A percentile compares a stretch with the other conserved stretches of the same genome.
These are phyloP conservation scores for Acarospora socialis DNA, from an alignment of 2,329 filamentous ascomycete genomes.

Conservation along the genomic window DNA sequence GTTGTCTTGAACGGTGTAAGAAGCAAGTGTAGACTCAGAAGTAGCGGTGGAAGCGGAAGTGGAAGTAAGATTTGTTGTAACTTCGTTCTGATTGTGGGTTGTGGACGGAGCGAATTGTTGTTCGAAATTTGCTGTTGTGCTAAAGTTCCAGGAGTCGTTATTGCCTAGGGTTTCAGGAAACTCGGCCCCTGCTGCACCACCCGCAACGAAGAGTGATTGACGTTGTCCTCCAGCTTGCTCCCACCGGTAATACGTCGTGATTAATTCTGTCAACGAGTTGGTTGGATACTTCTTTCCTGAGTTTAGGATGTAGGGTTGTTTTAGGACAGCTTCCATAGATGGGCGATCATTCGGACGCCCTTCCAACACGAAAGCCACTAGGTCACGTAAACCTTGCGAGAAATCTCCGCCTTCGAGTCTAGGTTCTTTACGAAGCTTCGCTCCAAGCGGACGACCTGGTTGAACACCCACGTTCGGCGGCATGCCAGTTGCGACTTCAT, in stretches of 20 bases:
- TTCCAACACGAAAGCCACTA: constrained; percentile 31
- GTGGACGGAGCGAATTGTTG: constrained; percentile 32
- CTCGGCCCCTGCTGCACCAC: constrained; percentile 43
- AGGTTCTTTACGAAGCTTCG: constrained; percentile 28
- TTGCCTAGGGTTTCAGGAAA: constrained; percentile 29
- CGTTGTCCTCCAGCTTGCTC: constrained; percentile 33
- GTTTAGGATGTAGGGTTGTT: constrained; percentile 30
- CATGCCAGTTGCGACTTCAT: constrained; percentile 34
- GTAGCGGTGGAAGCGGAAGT: too few relatives aligned
- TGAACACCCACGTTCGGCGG: constrained; percentile 33
- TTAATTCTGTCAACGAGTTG: constrained; percentile 29
- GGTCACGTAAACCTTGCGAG: constrained; percentile 30
- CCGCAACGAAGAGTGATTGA: constrained; percentile 44
- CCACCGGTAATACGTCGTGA: constrained; percentile 35
- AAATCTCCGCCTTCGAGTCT: constrained; percentile 29
- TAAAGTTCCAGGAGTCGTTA: constrained; percentile 50
- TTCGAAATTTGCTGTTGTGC: constrained; percentile 48
- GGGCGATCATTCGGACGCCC: constrained; percentile 31
- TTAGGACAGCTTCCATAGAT: constrained; percentile 31
- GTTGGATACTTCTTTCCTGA: constrained; percentile 32
- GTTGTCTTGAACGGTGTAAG: too few relatives aligned
- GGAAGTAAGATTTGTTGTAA: too few relatives aligned
- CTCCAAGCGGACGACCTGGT: constrained; percentile 22
- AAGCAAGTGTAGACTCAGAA: too few relatives aligned
- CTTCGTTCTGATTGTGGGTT: too few relatives aligned